Conservation (phyloP, 306 rosid species). For the Carpinus viminea region DNA sequence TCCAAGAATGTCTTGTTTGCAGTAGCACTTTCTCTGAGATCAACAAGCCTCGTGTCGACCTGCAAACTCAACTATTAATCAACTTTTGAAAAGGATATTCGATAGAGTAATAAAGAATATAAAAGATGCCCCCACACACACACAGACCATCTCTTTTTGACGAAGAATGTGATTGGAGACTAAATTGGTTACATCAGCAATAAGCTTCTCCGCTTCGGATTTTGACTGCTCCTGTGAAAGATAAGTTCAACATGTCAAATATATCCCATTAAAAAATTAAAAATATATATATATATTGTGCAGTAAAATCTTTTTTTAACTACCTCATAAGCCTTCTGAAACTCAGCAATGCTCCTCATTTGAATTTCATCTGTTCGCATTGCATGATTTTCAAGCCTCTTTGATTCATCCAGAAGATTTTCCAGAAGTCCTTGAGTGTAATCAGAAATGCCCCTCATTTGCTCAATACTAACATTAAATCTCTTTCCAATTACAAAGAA, state of each 20-base stretch:
- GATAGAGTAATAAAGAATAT: not conserved
- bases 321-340: slow-evolving; percentile 84
- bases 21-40: slow-evolving; percentile 59
- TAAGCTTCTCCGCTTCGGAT: slow-evolving; percentile 81
- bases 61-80: slow-evolving; percentile 35
- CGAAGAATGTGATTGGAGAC: slow-evolving; percentile 67
- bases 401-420: slow-evolving; percentile 66
- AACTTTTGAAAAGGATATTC: not conserved
- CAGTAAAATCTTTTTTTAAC: no score
- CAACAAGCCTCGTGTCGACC: slow-evolving; percentile 81
- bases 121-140: not conserved
- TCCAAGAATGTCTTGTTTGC: slow-evolving; percentile 74
- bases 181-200: slow-evolving; percentile 75
- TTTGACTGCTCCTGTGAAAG: slow-evolving; percentile 75
- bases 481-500: slow-evolving; percentile 48
- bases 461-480: slow-evolving; percentile 56
- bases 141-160: slow-evolving; percentile 74
- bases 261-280: not conserved
- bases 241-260: slow-evolving; percentile 31
- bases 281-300: no score
- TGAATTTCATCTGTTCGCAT: slow-evolving; percentile 50
- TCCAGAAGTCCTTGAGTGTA: slow-evolving; percentile 65
- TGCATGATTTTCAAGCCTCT: slow-evolving; percentile 59
- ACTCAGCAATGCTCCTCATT: slow-evolving; percentile 67
- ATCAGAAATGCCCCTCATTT: slow-evolving; percentile 68